phyloP scores from a whole-genome alignment of 352 stramenopile species.

The Salisapilia sapeloensis region DNA sequence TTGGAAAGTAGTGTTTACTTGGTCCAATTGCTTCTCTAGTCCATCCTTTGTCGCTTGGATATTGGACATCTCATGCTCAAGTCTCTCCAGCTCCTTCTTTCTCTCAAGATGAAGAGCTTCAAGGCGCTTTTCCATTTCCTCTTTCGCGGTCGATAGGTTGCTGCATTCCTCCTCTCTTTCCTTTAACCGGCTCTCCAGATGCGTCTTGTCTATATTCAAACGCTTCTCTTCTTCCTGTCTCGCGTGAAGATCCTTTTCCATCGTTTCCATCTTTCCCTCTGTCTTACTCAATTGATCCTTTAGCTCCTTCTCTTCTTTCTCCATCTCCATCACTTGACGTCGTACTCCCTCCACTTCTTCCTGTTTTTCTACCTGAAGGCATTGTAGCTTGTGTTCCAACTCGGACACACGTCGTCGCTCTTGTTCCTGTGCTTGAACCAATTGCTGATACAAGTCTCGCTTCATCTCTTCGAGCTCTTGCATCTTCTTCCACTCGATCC shows the following conservation, averaged over 20 bases:
- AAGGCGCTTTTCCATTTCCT: slow-evolving; percentile 2
- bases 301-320: slow-evolving; percentile 20
- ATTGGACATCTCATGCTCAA: no score
- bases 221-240: background rate
- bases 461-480: background rate
- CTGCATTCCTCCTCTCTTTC: background rate
- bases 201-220: background rate
- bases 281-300: no score
- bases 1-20: slow-evolving; percentile 11
- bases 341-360: slow-evolving; percentile 10
- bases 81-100: slow-evolving; percentile 6
- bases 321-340: slow-evolving; percentile 3
- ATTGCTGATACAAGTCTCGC: background rate
- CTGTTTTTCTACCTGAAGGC: background rate
- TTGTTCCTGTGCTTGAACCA: no score
- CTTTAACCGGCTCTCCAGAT: background rate
- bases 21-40: slow-evolving; percentile 13
- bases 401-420: no score
- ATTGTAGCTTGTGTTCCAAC: background rate
- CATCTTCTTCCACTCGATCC: background rate
- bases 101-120: slow-evolving; percentile 10
- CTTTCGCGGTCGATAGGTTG: background rate
- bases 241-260: background rate
- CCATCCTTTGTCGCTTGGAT: no score
- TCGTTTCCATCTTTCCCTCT: background rate